These are phyloP conservation scores for Vitis hybrid DNA, from an alignment of 177 flowering plant genomes.

Conservation along the genomic window DNA sequence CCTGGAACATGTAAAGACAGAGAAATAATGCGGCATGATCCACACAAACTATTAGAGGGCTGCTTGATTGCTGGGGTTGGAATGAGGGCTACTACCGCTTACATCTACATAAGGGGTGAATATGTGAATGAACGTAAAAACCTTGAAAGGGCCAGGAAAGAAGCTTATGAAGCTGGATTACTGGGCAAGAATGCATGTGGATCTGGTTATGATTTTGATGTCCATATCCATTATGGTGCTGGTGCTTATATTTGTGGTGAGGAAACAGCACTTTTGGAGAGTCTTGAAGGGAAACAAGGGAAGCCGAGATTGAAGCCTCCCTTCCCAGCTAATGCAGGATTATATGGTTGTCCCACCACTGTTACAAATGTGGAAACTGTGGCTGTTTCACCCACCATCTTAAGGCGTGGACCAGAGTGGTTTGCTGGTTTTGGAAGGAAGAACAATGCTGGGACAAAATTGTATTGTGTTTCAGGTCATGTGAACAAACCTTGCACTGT, in stretches of 20 bases:
- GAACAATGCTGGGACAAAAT: slow-evolving; percentile 91
- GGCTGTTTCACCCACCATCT: slow-evolving; percentile 90
- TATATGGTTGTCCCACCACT: slow-evolving; percentile 97
- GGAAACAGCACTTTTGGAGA: slow-evolving; percentile 93
- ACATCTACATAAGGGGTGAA: slow-evolving; percentile 93
- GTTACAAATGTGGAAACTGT: slow-evolving; percentile 97
- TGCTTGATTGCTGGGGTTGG: slow-evolving; percentile 97
- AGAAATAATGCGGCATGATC: slow-evolving; percentile 97
- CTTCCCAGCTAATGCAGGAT: slow-evolving; percentile 96
- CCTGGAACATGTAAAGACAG: slow-evolving; percentile 98
- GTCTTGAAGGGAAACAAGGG: slow-evolving; percentile 97
- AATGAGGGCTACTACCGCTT: slow-evolving; percentile 94
- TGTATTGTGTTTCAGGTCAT: slow-evolving; percentile 87
- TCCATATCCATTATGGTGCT: slow-evolving; percentile 93
- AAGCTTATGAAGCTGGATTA: slow-evolving; percentile 82
- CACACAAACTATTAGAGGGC: slow-evolving; percentile 92
- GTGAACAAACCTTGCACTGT: slow-evolving; percentile 98
- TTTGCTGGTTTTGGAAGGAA: slow-evolving; percentile 96
- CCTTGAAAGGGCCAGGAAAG: slow-evolving; percentile 76
- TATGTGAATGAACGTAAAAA: slow-evolving; percentile 84
- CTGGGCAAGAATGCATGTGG: slow-evolving; percentile 97
- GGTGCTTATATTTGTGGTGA: slow-evolving; percentile 99
- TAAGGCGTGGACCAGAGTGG: slow-evolving; percentile 97
- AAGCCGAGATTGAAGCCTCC: slow-evolving; percentile 99
- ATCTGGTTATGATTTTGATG: slow-evolving; percentile 95